These are phyloP conservation scores for Filobasidium wieringae DNA, from an alignment of 768 basidiomycete species.

Conservation along the genomic window DNA sequence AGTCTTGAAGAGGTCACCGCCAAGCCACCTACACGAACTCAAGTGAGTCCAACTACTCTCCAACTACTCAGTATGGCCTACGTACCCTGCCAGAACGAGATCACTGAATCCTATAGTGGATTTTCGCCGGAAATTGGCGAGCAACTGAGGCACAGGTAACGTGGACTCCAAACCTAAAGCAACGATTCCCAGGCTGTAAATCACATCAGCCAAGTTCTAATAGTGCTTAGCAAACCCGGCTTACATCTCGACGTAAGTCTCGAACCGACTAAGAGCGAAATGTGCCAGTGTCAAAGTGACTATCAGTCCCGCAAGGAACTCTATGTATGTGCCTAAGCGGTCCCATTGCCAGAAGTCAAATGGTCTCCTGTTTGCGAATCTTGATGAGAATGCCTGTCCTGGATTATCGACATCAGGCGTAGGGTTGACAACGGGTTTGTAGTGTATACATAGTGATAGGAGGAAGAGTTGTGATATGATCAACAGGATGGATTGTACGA, in stretches of 20 bases:
- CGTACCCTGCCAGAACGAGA: constrained; percentile 25
- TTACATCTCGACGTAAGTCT: constrained; percentile 23
- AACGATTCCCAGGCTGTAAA: constrained; percentile 2
- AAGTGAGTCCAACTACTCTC: too few species aligned
- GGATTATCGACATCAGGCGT: background rate
- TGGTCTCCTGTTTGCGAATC: constrained; percentile 14
- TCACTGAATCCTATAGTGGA: constrained; percentile 34
- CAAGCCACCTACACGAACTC: constrained; percentile 28
- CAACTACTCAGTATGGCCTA: too few species aligned
- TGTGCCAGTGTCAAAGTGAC: constrained; percentile 28
- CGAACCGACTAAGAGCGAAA: constrained; percentile 29
- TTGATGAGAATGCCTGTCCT: background rate
- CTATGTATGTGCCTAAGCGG: constrained; percentile 30
- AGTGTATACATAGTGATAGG: constrained; percentile 36
- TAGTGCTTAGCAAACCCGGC: background rate
- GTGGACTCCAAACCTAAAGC: constrained; percentile 27
- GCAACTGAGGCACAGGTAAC: constrained; percentile 37
- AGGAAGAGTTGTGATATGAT: constrained; percentile 37
- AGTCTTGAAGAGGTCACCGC: constrained; percentile 37
- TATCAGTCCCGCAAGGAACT: constrained; percentile 37
- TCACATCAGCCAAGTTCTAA: background rate
- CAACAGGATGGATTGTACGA: constrained; percentile 37
- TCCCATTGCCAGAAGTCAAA: constrained; percentile 38
- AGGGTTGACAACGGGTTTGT: constrained; percentile 14
- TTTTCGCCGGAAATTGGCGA: constrained; percentile 31